Conservation (phyloP, 2,329 filamentous ascomycete genomes). For the Beauveria sp. region DNA sequence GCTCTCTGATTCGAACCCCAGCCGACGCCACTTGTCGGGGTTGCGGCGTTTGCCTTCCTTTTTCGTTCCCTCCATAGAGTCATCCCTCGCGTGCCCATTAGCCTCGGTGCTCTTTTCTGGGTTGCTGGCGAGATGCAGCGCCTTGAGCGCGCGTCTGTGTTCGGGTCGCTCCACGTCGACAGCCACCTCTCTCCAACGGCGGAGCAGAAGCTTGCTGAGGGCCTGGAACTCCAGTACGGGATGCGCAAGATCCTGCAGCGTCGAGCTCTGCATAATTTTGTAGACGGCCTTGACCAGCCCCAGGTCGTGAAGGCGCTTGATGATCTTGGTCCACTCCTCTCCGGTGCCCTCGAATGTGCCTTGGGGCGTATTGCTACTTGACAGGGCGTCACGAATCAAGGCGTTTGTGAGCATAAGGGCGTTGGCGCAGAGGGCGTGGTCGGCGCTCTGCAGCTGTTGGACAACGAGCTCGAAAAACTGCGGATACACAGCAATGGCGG, state of each 20-base stretch:
- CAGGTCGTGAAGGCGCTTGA: conserved; percentile 86
- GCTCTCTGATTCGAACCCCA: conserved; percentile 88
- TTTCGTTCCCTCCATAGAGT: conserved; percentile 32
- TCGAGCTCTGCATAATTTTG: conserved; percentile 87
- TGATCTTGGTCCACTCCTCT: conserved; percentile 90
- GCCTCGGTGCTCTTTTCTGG: conserved; percentile 43
- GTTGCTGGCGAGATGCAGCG: conserved; percentile 74
- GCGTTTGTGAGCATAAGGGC: conserved; percentile 93
- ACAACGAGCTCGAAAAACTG: conserved; percentile 94
- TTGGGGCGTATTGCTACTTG: conserved; percentile 50
- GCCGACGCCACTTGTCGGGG: conserved; percentile 83
- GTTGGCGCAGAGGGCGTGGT: conserved; percentile 93
- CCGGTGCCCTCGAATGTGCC: conserved; percentile 22
- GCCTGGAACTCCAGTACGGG: conserved; percentile 90
- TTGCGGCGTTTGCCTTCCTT: conserved; percentile 67
- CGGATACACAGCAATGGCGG: conserved; percentile 81
- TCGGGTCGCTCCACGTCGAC: conserved; percentile 84
- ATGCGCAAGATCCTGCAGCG: conserved; percentile 81
- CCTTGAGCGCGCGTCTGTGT: conserved; percentile 78
- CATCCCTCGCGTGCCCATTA: conserved; percentile 32
- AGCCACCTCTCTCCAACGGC: conserved; percentile 78
- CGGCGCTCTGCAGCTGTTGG: conserved; percentile 81
- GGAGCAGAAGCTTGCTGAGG: conserved; percentile 77
- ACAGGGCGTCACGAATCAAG: conserved; percentile 84
- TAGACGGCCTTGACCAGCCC: conserved; percentile 90